phyloP scores from a whole-genome alignment of 257 asterid species.

The Nicotiana knightiana region DNA sequence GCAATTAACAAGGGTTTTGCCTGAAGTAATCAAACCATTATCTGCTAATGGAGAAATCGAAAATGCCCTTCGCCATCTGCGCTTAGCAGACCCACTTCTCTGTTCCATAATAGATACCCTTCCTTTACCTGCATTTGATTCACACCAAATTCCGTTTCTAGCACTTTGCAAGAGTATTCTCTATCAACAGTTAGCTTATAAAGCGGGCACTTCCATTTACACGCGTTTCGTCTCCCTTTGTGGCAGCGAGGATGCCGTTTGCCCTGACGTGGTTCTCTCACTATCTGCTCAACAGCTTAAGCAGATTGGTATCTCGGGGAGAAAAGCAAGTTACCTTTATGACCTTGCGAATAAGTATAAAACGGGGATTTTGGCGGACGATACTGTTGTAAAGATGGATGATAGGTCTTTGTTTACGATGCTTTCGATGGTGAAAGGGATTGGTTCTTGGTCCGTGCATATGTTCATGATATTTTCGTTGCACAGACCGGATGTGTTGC shows the following conservation, averaged over 20 bases:
- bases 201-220: constrained; percentile 75
- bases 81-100: constrained; percentile 52
- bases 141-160: constrained; percentile 56
- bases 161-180: constrained; percentile 75
- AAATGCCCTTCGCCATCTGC: constrained; percentile 58
- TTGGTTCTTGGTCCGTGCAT: constrained; percentile 96
- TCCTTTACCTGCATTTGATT: constrained; percentile 57
- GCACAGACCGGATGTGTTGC: constrained; percentile 91
- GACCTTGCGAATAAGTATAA: constrained; percentile 76
- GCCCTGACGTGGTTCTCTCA: constrained; percentile 65
- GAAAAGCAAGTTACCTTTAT: constrained; percentile 76
- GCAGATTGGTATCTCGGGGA: constrained; percentile 83
- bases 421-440: constrained; percentile 95
- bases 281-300: constrained; percentile 69
- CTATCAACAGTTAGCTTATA: constrained; percentile 76
- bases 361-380: constrained; percentile 75
- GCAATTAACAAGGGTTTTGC: constrained; percentile 33
- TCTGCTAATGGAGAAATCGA: constrained; percentile 60
- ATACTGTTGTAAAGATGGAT: constrained; percentile 76
- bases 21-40: constrained; percentile 58
- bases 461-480: constrained; percentile 92
- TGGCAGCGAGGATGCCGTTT: constrained; percentile 58
- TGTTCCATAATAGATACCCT: constrained; percentile 45
- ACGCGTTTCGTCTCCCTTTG: constrained; percentile 71
- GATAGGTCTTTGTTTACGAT: constrained; percentile 77